phyloP scores from a whole-genome alignment of 129 eudicot species.

The Saposhnikovia divaricata region DNA sequence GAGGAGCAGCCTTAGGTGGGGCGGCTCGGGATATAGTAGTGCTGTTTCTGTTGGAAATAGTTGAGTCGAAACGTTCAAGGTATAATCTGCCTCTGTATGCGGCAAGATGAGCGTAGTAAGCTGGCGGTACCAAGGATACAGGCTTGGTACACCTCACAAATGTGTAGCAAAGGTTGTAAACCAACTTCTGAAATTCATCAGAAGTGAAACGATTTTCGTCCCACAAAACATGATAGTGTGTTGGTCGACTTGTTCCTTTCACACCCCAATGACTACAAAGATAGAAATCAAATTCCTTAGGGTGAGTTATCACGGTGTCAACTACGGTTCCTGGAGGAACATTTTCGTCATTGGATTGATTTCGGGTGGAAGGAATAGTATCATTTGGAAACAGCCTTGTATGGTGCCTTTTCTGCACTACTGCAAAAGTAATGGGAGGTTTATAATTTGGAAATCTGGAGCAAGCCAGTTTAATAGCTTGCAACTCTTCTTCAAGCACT shows the following conservation, averaged over 20 bases:
- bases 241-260: conserved; percentile 87
- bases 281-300: conserved; percentile 80
- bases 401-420: conserved; percentile 95
- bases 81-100: conserved; percentile 90
- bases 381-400: conserved; percentile 72
- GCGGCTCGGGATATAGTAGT: conserved; percentile 31
- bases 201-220: conserved; percentile 82
- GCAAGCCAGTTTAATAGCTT: conserved; percentile 53
- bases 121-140: conserved; percentile 94
- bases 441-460: conserved; percentile 44
- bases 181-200: conserved; percentile 77
- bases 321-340: conserved; percentile 94
- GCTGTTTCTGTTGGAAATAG: conserved; percentile 7
- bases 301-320: conserved; percentile 81
- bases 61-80: conserved; percentile 47
- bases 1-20: conserved; percentile 53
- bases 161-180: conserved; percentile 81
- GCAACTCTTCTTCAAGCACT: conserved; percentile 70
- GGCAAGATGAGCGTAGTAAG: conserved; percentile 91
- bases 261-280: conserved; percentile 96
- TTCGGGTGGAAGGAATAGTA: conserved; percentile 12
- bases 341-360: conserved; percentile 44
- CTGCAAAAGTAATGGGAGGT: conserved; percentile 77
- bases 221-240: conserved; percentile 79
- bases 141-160: conserved; percentile 96